Conservation (phyloP, 306 rosid genomes). For the Cicer judaicum region DNA sequence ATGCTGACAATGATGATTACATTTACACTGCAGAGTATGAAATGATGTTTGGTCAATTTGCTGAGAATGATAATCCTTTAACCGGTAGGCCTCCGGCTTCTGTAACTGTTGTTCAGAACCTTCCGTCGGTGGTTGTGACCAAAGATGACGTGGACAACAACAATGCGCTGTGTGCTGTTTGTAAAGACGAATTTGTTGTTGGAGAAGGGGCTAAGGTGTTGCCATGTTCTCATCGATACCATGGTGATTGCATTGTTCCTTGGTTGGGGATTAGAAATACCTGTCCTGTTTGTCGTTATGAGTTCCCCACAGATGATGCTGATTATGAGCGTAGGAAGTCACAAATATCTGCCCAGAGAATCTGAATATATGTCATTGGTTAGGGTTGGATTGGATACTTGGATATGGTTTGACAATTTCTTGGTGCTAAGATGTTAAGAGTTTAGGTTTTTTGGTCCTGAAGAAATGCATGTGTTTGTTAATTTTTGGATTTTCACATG, state of each 20-base stretch:
- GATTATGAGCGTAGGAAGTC: conserved; percentile 71
- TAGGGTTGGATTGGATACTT: conserved; percentile 27
- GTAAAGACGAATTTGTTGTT: conserved; percentile 66
- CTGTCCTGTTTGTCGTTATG: conserved; percentile 88
- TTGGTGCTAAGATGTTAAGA: conserved; percentile 50
- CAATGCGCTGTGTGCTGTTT: conserved; percentile 68
- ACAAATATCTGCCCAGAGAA: conserved; percentile 43
- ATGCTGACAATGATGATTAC: conserved; percentile 67
- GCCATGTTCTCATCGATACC: conserved; percentile 79
- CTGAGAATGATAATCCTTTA: conserved; percentile 53
- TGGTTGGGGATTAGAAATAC: conserved; percentile 87
- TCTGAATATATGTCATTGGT: conserved; percentile 28
- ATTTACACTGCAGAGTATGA: conserved; percentile 68
- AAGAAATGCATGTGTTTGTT: conserved; percentile 41
- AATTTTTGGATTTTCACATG: conserved; percentile 37
- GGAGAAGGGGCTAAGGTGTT: conserved; percentile 65
- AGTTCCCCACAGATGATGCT: conserved; percentile 75
- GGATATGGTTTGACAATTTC: conserved; percentile 34
- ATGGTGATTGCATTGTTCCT: conserved; percentile 77
- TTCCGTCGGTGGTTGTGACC: conserved; percentile 56
- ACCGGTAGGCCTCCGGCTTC: conserved; percentile 74
- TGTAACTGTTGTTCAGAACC: conserved; percentile 52
- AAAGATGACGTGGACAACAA: conserved; percentile 56
- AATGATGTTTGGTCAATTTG: conserved; percentile 76
- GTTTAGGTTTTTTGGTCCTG: conserved; percentile 50